Percentiles rank a stretch among this genome's conserved stretches.
Evolutionary conservation across 345 rosid species (phyloP).

Genomic region (Murraya koenigii): DNA sequence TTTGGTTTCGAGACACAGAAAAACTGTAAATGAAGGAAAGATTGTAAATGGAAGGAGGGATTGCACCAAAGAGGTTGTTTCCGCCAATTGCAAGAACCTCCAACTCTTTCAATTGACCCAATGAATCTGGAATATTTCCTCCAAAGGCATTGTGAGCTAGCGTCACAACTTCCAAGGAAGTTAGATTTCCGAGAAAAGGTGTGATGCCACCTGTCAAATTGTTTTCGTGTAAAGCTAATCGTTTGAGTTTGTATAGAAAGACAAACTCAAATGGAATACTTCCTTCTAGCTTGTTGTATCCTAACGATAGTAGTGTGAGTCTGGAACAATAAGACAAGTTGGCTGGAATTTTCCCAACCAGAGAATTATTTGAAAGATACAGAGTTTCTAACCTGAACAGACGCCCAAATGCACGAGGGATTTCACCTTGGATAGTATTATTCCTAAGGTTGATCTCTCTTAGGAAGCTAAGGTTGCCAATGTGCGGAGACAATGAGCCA

Average conservation of each 20-base stretch:
- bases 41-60: conserved; percentile 14
- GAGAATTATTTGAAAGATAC: background rate
- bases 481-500: conserved; percentile 11
- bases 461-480: conserved; percentile 11
- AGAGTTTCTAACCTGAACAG: background rate
- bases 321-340: conserved; percentile 8
- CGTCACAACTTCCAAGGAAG: background rate
- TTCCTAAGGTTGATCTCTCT: conserved; percentile 1
- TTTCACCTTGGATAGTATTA: conserved; percentile 8
- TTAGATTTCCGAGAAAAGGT: conserved; percentile 18
- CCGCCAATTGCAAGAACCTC: background rate
- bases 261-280: conserved; percentile 10
- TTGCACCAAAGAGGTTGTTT: background rate
- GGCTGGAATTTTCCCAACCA: conserved; percentile 15
- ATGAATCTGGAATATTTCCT: background rate
- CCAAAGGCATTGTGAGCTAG: background rate
- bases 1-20: background rate
- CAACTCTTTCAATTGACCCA: conserved; percentile 16
- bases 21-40: background rate
- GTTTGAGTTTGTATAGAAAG: background rate
- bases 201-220: conserved; percentile 12
- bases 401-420: conserved; percentile 5
- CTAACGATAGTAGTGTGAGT: background rate
- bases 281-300: conserved; percentile 5
- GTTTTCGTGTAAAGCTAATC: background rate